Evolutionary conservation across 2,329 filamentous ascomycete genomes (phyloP), one percentile per base, ranked within the genome.

Genomic region (Penicillium brevicompactum): DNA sequence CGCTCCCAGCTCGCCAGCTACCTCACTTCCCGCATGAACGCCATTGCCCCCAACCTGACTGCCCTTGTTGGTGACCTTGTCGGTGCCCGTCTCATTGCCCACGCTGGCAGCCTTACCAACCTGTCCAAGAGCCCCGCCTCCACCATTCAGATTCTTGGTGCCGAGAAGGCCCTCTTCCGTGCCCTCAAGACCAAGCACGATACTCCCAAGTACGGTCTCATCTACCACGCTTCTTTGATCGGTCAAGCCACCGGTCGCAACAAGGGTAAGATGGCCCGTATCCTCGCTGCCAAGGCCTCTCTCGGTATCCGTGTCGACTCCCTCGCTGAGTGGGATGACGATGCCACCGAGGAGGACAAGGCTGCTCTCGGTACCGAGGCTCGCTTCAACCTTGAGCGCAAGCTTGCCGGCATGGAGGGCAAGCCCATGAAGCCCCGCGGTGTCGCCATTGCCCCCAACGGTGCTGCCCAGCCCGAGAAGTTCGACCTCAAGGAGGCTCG

Each of bases 161-260:
- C 94, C 57, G 94, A 99, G 81, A 99, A 99, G 84, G 94, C 94
- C 7, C 86, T 99, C 43, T 99, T 99, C 88, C 88, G 94, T 70
- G 94, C 94, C 18, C 83, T 99, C 61, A 99, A 99, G 86, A 99
- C 94, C 47, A 97, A 99, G 84, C 93, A 97, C 77, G 92, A 97
- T 72, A 99, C 94, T 38, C 94, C 94, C 72, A 99, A 97, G 79
- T 99, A 97, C 70, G 94, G 94, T 84, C 84, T 96, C 62, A 91
- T 95, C 74, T 95, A 94, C 79, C 90, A 96, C 77, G 89, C 90
- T 46, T 94, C 91, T 27, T 85, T 99, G 44, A 95, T 99, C 63
- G 95, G 94, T 43, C 94, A 99, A 80, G 94, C 94, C 30, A 96
- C 91, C 18, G 94, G 94, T 69, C 93, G 91, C 82, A 97, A 97